A percentile compares a stretch with the other conserved stretches of the same genome.
Conservation (phyloP, 1,284 basidiomycete species). For the Leccinum subatratum region DNA sequence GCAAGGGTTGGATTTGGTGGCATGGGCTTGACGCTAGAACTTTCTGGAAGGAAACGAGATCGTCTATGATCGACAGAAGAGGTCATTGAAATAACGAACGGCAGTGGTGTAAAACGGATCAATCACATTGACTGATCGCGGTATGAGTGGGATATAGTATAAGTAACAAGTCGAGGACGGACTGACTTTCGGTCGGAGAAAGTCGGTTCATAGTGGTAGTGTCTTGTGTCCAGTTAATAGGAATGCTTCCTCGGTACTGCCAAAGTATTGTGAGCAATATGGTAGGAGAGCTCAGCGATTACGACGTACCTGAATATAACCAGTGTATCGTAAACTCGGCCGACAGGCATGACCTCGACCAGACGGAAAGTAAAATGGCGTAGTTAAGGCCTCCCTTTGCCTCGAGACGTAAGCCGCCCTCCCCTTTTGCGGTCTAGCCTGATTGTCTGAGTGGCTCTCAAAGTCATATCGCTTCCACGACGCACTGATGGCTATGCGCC, state of each 20-base stretch:
- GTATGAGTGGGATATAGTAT: slow-evolving; percentile 8
- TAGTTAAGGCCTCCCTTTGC: slow-evolving; percentile 67
- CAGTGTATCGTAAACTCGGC: slow-evolving; percentile 84
- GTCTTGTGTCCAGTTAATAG: slow-evolving; percentile 95
- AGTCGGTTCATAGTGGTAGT: slow-evolving; percentile 85
- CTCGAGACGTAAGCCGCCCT: slow-evolving; percentile 26
- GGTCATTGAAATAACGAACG: too few relatives aligned
- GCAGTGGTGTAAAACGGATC: slow-evolving; percentile 96
- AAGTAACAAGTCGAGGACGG: slow-evolving; percentile 26
- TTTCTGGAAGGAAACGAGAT: too few relatives aligned
- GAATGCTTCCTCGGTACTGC: slow-evolving; percentile 92
- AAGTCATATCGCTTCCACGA: slow-evolving; percentile 28
- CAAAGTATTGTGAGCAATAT: slow-evolving; percentile 1
- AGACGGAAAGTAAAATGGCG: slow-evolving; percentile 75
- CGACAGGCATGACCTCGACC: slow-evolving; percentile 39
- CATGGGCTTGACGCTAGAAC: too few relatives aligned
- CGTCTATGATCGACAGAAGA: too few relatives aligned
- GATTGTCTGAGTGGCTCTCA: too few relatives aligned
- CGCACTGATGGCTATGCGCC: slow-evolving; percentile 26
- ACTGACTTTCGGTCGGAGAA: slow-evolving; percentile 91
- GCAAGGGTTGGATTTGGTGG: too few relatives aligned
- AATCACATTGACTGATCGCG: slow-evolving; percentile 74
- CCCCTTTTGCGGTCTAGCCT: too few relatives aligned
- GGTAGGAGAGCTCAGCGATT: background rate
- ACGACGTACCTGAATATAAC: slow-evolving; percentile 74